Base-by-base conservation (phyloP, 2,329 filamentous ascomycete genomes). In the Bipolaris bicolor region DNA sequence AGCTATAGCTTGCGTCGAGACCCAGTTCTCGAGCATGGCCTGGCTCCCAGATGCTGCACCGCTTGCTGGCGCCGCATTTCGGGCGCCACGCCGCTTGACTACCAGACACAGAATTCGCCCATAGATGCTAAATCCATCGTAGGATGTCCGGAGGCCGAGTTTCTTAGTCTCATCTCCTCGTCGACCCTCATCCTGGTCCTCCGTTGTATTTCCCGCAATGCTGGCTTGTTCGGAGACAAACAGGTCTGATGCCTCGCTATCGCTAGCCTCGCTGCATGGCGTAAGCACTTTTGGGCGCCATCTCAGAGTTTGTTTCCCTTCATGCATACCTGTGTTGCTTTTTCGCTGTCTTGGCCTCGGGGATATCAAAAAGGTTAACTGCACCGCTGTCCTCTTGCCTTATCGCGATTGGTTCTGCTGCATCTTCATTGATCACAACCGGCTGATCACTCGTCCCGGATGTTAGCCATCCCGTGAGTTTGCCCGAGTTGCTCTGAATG, bases 91-190 rank as follows among this genome's bases (percentile, higher is more conserved):
- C 60, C 89, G 88, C 73, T 89, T 90, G 76, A 99, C 88, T 7
- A 99, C 90, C 57, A 99, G 83, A 76, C 93, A 98, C 24, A 99
- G 81, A 45, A 97, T 92, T 66, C 92, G 90, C 10, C 95, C 92
- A 78, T 97, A 96, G 71, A 99, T 97, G 68, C 90, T 91, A 78
- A 98, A 98, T 7, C 95, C 94, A 70, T 98, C 92, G 77, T 98
- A 99, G 13, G 88, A 88, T 24, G 94, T 95, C 60, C 90, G 88
- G 80, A 97, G 86, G 18, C 85, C 86, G 67, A 96, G 79, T 76
- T 97, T 98, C 81, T 99, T 97, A 79, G 97, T 96, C 70, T 96
- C 90, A 55, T 90, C 87, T 78, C 96, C 93, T 69, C 93, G 58
- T 24, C 53, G 48, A n/a, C 65, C 67, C 24, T 65, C 71, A 5